Evolutionary conservation across 1,284 basidiomycete genomes (phyloP).

Genomic region (Rhodotorula sp.): DNA sequence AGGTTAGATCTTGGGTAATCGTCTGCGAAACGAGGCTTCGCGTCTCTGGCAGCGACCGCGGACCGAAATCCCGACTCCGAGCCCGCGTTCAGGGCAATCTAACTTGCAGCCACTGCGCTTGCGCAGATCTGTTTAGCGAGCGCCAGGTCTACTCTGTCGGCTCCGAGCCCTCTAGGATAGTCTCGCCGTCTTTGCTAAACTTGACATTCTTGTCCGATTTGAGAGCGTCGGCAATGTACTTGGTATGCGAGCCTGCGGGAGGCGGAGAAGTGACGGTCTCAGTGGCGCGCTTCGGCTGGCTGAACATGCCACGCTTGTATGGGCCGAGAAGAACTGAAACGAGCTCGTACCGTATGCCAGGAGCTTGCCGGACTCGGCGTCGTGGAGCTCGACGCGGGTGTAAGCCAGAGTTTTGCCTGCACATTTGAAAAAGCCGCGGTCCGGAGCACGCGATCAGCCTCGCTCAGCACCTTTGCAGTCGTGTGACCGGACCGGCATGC

Average conservation of each 20-base stretch:
- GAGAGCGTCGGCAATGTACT: slow-evolving; percentile 75
- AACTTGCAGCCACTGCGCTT: neutral
- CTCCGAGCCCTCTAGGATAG: slow-evolving; percentile 60
- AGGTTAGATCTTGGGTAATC: too few relatives aligned
- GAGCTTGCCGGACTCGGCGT: slow-evolving; percentile 62
- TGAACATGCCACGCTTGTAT: neutral
- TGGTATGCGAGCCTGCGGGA: slow-evolving; percentile 61
- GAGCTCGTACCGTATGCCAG: slow-evolving; percentile 66
- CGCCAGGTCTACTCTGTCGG: neutral
- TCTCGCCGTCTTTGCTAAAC: slow-evolving; percentile 73
- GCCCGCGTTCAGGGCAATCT: neutral
- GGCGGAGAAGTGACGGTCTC: slow-evolving; percentile 36
- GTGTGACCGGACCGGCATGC: neutral
- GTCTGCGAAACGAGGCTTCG: too few relatives aligned
- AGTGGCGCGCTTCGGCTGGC: slow-evolving; percentile 28
- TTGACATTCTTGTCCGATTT: slow-evolving; percentile 72
- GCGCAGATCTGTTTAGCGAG: neutral
- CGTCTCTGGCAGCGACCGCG: too few relatives aligned
- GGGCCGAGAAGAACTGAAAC: slow-evolving; percentile 54
- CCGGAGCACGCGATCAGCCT: neutral
- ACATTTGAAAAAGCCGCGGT: too few relatives aligned
- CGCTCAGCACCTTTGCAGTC: neutral
- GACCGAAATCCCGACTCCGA: too few relatives aligned
- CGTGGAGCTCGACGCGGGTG: slow-evolving; percentile 74
- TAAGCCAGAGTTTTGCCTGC: slow-evolving; percentile 79